Base-by-base conservation (phyloP, 2,329 filamentous ascomycete genomes). In the Leptographium flavum region DNA sequence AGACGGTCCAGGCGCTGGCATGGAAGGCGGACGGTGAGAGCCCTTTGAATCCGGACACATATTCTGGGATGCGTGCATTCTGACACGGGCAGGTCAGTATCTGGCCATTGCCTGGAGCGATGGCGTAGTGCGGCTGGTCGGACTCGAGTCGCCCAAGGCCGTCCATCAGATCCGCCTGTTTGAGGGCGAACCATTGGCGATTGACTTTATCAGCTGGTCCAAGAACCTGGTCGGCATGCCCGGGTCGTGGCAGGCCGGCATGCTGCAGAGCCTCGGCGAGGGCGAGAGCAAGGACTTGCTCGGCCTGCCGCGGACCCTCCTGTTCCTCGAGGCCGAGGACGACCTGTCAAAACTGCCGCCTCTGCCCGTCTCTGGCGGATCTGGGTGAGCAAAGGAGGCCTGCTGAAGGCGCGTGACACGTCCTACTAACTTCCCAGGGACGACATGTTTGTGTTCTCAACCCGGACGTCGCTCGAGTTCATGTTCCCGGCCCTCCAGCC, bases 71-170 rank as follows among this genome's bases (percentile, higher is more conserved):
- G 28, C 21, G 15, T 19, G n/a, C n/a, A 30, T 15, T 35, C 42
- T 46, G 21, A 49, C 37, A 3, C 11, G 14, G 28, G 13, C 14
- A 82, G 80, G 82, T 9, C 81, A 85, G 50, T 78, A 86, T 36
- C 71, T 95, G 45, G 87, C 87, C 14, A 76, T 92, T 14, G 86
- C 79, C 39, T 94, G 86, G 79, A 86, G 76, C 53, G 86, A 94
- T 65, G 83, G 84, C 25, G 74, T 75, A 7, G 76, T 92, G 19
- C 79, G 86, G 47, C 65, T 94, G 31, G 74, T 90, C 59, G 83
- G 83, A 49, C 65, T 87, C 21, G 87, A 92, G 59, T 88, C 78
- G 35, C 83, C 79, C 60, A 94, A 90, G 62, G 76, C 82, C 13
- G 78, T 87, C 19, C 83, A 92, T 59, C 76, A 83, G 55, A 81